Percentiles rank a stretch among this genome's conserved stretches.
phyloP scores from a whole-genome alignment of 148 eudicot species.

The Rhododendron williamsianum region DNA sequence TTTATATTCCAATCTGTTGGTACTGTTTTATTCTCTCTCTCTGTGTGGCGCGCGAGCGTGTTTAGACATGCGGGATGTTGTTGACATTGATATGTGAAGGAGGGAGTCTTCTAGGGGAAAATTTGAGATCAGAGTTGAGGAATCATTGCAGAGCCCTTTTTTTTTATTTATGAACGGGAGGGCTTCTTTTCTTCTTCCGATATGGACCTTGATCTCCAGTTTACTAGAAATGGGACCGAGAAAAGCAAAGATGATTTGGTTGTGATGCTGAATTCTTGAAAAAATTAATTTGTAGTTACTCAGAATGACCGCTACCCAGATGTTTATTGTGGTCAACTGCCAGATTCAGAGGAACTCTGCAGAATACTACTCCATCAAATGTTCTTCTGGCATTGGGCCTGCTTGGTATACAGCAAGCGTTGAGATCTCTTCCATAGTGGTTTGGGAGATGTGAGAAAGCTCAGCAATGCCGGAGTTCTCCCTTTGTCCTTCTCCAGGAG shows the following conservation, averaged over 20 bases:
- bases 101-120: neutral
- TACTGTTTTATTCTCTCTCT: neutral
- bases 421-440: neutral
- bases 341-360: neutral
- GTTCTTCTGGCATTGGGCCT: conserved; percentile 1
- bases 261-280: neutral
- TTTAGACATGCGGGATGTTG: neutral
- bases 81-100: neutral
- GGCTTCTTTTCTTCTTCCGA: neutral
- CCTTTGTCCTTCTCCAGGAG: neutral
- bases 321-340: neutral
- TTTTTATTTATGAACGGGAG: no score
- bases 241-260: neutral
- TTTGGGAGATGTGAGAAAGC: neutral
- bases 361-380: neutral
- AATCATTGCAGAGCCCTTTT: neutral
- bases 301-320: neutral
- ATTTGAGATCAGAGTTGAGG: neutral
- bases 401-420: neutral
- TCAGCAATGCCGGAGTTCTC: neutral
- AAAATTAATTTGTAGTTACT: neutral
- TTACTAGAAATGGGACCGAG: neutral
- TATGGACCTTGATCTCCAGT: neutral
- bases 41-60: neutral
- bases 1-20: neutral